Percentiles rank a stretch among this genome's conserved stretches.
phyloP scores from a whole-genome alignment of 1,284 basidiomycete genomes.

The Irpex sp. region DNA sequence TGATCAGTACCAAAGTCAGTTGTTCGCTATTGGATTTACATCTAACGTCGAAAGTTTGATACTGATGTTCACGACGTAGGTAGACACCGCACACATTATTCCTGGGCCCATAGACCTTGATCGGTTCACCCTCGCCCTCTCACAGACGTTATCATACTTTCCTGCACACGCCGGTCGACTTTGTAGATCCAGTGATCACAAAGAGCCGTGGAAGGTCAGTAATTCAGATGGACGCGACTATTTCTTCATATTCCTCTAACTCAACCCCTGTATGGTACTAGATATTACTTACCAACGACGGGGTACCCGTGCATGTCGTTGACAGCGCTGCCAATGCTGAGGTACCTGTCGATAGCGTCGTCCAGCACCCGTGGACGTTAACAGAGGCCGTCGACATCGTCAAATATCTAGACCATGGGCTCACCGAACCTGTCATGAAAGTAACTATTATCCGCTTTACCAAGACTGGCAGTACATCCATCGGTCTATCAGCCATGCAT shows the following conservation, averaged over 20 bases:
- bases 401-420: slow-evolving; percentile 8
- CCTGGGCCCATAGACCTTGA: slow-evolving; percentile 13
- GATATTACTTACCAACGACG: slow-evolving; percentile 12
- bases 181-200: neutral
- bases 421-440: slow-evolving; percentile 13
- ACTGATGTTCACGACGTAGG: neutral
- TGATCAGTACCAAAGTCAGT: slow-evolving; percentile 8
- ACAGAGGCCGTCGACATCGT: slow-evolving; percentile 4
- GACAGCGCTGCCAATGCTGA: slow-evolving; percentile 12
- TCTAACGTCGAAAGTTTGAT: too few relatives aligned
- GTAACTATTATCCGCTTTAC: slow-evolving; percentile 14
- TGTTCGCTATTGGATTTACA: neutral
- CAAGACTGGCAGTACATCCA: slow-evolving; percentile 12
- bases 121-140: slow-evolving; percentile 13
- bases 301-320: slow-evolving; percentile 12
- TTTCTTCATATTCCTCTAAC: neutral
- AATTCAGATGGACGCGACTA: neutral
- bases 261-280: neutral
- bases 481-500: slow-evolving; percentile 13
- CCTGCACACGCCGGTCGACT: slow-evolving; percentile 15
- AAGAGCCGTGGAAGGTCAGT: slow-evolving; percentile 11
- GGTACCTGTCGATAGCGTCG: slow-evolving; percentile 7
- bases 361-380: slow-evolving; percentile 12
- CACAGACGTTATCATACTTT: slow-evolving; percentile 11
- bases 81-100: slow-evolving; percentile 16